A percentile compares a stretch with the other conserved stretches of the same genome.
Conservation (phyloP, 164 flowering plant genomes). For the Tetrastigma voinierianum region DNA sequence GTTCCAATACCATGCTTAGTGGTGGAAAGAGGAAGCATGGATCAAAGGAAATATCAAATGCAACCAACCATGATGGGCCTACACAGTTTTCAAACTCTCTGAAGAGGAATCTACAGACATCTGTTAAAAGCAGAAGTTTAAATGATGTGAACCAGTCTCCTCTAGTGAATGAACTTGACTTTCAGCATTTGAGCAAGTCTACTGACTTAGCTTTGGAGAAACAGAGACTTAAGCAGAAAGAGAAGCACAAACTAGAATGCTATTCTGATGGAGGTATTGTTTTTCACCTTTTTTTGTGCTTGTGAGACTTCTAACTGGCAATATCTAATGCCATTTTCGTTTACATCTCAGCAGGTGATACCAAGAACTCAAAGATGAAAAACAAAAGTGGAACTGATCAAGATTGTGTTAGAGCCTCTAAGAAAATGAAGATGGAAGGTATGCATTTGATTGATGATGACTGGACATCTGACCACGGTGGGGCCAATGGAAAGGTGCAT, state of each 20-base stretch:
- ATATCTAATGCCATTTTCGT: constrained; percentile 4
- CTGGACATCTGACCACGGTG: constrained; percentile 35
- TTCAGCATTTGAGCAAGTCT: constrained; percentile 32
- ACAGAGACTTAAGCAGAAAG: constrained; percentile 33
- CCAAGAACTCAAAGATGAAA: constrained; percentile 37
- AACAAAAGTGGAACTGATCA: constrained; percentile 41
- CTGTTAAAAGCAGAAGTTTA: constrained; percentile 42
- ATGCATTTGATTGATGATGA: constrained; percentile 31
- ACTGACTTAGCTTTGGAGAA: constrained; percentile 33
- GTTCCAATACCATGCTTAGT: constrained; percentile 17
- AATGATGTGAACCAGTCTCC: constrained; percentile 41
- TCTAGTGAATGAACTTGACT: constrained; percentile 22
- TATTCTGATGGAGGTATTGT: constrained; percentile 53
- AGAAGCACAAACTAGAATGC: constrained; percentile 35
- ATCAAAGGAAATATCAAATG: constrained; percentile 34
- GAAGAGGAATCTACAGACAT: constrained; percentile 39
- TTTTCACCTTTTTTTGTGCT: constrained; percentile 9
- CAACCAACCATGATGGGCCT: constrained; percentile 23
- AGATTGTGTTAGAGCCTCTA: constrained; percentile 40
- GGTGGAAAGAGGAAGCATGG: constrained; percentile 50
- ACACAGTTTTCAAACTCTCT: constrained; percentile 25
- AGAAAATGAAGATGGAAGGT: constrained; percentile 57
- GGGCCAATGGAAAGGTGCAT: constrained; percentile 21
- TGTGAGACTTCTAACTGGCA: neutral
- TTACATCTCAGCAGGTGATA: constrained; percentile 40